Evolutionary conservation across 805 yeast species (phyloP).

Genomic region (Wickerhamomyces pijperi): DNA sequence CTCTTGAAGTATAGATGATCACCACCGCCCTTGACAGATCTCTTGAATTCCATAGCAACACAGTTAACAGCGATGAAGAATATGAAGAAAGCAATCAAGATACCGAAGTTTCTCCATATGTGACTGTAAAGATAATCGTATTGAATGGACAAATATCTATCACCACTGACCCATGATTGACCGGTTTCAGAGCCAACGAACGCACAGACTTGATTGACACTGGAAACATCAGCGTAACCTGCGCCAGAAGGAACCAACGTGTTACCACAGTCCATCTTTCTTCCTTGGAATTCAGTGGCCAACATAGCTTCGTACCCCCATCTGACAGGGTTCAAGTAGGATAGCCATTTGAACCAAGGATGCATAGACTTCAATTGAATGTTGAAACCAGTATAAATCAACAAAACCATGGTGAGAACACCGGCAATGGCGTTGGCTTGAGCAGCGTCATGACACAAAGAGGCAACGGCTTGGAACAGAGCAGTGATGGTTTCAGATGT

Average conservation of each 20-base stretch:
- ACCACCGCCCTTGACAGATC: slow-evolving; percentile 24
- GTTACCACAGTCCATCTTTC: slow-evolving; percentile 42
- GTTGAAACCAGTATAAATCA: slow-evolving; percentile 56
- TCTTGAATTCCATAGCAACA: slow-evolving; percentile 39
- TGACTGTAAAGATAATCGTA: slow-evolving; percentile 45
- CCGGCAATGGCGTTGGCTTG: slow-evolving; percentile 52
- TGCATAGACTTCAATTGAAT: slow-evolving; percentile 51
- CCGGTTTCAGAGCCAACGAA: not conserved
- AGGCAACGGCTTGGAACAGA: slow-evolving; percentile 43
- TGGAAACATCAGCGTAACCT: slow-evolving; percentile 28
- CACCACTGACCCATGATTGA: slow-evolving; percentile 40
- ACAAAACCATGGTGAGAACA: slow-evolving; percentile 34
- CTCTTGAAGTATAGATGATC: slow-evolving; percentile 41
- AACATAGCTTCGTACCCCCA: slow-evolving; percentile 55
- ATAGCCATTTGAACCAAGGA: slow-evolving; percentile 65
- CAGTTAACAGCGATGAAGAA: slow-evolving; percentile 45
- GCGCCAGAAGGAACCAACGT: slow-evolving; percentile 51
- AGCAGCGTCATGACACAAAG: slow-evolving; percentile 32
- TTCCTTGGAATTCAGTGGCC: slow-evolving; percentile 52
- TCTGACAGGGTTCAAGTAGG: slow-evolving; percentile 44
- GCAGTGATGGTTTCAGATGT: slow-evolving; percentile 36
- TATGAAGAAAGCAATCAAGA: slow-evolving; percentile 39
- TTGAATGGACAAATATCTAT: slow-evolving; percentile 35
- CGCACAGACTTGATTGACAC: slow-evolving; percentile 18
- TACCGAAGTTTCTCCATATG: slow-evolving; percentile 76